Conservation (phyloP, 2,329 filamentous ascomycete species). For the Neopestalotiopsis rosae region DNA sequence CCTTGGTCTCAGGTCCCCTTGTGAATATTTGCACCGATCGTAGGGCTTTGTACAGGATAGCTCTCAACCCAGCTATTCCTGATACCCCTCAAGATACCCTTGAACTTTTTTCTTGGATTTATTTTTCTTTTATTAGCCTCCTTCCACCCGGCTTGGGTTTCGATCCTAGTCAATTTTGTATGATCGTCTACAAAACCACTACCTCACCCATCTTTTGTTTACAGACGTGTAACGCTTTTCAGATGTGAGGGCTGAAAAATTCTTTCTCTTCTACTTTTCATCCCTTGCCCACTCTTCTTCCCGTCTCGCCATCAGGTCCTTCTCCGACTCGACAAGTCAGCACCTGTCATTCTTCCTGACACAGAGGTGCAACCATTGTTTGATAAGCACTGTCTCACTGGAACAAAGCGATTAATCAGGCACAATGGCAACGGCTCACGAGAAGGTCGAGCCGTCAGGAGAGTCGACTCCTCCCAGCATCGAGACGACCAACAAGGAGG, state of each 20-base stretch:
- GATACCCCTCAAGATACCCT: neutral
- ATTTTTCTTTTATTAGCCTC: neutral
- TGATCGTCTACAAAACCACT: neutral
- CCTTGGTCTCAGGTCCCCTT: constrained; percentile 1
- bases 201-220: neutral
- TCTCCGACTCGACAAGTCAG: neutral
- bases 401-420: neutral
- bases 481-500: constrained; percentile 10
- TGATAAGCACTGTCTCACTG: too few relatives aligned
- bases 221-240: neutral
- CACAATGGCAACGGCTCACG: neutral
- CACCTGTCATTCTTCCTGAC: neutral
- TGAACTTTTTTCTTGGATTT: neutral
- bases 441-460: constrained; percentile 15
- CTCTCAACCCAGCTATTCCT: neutral
- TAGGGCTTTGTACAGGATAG: neutral
- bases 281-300: neutral
- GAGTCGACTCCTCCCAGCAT: constrained; percentile 19
- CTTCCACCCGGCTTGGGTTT: neutral
- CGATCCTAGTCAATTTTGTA: neutral
- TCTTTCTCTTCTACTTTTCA: neutral
- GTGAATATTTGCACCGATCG: neutral
- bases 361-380: neutral
- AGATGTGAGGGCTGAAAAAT: neutral
- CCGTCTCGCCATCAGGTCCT: neutral